phyloP scores from a whole-genome alignment of 1,139 yeast species.

The Yamadazyma triangularis region DNA sequence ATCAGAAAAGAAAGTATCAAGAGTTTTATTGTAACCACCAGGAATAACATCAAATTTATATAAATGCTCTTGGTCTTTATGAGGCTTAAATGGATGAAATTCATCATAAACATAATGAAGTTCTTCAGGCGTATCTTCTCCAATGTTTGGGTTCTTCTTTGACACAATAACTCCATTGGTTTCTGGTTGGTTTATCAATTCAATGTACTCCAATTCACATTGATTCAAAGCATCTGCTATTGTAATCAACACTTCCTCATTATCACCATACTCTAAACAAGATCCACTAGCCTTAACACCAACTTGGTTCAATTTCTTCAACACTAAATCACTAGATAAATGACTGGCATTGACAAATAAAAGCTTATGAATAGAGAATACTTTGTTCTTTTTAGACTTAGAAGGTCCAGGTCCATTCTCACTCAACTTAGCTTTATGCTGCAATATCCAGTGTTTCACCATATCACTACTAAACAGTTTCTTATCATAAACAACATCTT shows the following conservation, averaged over 20 bases:
- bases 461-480: constrained; percentile 25
- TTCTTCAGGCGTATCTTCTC: constrained; percentile 27
- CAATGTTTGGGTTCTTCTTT: constrained; percentile 48
- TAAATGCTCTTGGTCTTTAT: constrained; percentile 25
- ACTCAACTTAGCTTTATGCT: constrained; percentile 28
- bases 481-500: constrained; percentile 12
- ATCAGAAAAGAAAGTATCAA: constrained; percentile 81
- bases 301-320: constrained; percentile 44
- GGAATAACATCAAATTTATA: constrained; percentile 33
- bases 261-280: constrained; percentile 31
- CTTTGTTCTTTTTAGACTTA: constrained; percentile 35
- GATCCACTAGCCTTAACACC: constrained; percentile 44
- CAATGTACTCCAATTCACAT: constrained; percentile 40
- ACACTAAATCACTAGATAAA: constrained; percentile 73
- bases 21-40: constrained; percentile 78
- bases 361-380: constrained; percentile 64
- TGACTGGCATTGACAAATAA: constrained; percentile 67
- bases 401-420: constrained; percentile 7
- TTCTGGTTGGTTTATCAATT: constrained; percentile 16
- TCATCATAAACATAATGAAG: constrained; percentile 66
- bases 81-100: constrained; percentile 80
- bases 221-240: constrained; percentile 39
- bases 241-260: constrained; percentile 21
- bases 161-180: constrained; percentile 62
- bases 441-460: constrained; percentile 47